Conservation (phyloP, 139 green algal genomes). For the Coelastrella sp. region DNA sequence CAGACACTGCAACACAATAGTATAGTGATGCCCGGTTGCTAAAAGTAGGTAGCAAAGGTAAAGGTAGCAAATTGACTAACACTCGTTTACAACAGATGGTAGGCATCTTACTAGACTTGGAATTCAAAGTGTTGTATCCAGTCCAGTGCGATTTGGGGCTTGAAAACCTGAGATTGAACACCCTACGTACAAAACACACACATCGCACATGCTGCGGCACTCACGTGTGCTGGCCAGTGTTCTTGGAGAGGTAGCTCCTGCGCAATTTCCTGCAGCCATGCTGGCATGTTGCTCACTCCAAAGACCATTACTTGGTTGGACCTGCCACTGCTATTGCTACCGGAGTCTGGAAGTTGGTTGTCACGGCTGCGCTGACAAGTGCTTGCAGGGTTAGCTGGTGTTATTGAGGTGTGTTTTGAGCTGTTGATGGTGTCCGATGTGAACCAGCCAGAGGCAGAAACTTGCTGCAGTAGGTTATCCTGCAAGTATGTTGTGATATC, state of each 20-base stretch:
- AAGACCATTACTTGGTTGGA: conserved; percentile 45
- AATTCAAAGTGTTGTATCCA: neutral
- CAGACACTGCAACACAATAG: no score
- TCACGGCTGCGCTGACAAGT: neutral
- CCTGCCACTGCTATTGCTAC: neutral
- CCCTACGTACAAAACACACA: neutral
- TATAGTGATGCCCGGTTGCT: no score
- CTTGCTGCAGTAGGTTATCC: conserved; percentile 16
- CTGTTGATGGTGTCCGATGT: neutral
- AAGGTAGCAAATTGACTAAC: no score
- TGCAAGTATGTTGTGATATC: neutral
- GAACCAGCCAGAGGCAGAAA: conserved; percentile 13
- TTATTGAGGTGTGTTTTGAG: neutral
- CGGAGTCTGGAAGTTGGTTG: neutral
- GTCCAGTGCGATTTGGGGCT: neutral
- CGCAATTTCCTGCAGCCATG: conserved; percentile 26
- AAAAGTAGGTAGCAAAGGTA: no score
- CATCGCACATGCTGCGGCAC: neutral
- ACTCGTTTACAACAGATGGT: no score
- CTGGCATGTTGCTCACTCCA: conserved; percentile 27
- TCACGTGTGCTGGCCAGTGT: conserved; percentile 4
- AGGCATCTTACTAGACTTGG: no score
- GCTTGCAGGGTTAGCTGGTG: neutral
- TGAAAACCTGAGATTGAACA: neutral
- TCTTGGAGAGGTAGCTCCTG: neutral